Evolutionary conservation across 805 yeast genomes (phyloP).

Genomic region (Candida quercuum): DNA sequence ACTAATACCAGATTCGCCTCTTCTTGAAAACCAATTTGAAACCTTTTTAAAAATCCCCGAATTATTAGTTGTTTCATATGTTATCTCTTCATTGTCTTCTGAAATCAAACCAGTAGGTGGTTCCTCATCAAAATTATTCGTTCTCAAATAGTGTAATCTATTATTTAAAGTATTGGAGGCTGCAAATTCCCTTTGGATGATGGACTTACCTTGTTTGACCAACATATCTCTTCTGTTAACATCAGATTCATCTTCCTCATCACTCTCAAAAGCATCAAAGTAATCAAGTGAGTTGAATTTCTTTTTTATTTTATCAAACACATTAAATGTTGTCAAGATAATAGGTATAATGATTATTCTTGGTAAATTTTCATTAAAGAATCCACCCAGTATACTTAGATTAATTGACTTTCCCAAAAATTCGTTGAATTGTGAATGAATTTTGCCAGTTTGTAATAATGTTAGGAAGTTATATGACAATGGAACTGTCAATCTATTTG

Average conservation of each 20-base stretch:
- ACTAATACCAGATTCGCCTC: neutral
- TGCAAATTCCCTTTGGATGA: constrained; percentile 20
- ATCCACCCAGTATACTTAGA: constrained; percentile 65
- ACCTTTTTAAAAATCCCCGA: neutral
- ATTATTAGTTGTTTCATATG: neutral
- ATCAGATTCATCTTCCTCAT: constrained; percentile 30
- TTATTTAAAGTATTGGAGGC: neutral
- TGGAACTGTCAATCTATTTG: constrained; percentile 79
- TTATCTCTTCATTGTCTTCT: neutral
- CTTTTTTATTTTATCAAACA: constrained; percentile 56
- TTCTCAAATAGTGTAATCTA: neutral
- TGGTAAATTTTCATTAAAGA: constrained; percentile 72
- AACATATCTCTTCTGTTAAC: constrained; percentile 10
- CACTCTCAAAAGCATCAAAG: constrained; percentile 35
- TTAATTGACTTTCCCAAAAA: constrained; percentile 75
- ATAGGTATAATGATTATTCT: constrained; percentile 70
- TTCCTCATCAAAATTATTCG: neutral
- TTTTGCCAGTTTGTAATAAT: constrained; percentile 40
- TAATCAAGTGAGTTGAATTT: constrained; percentile 20
- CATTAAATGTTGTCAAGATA: constrained; percentile 52
- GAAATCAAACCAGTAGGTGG: neutral
- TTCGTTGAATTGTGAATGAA: constrained; percentile 55
- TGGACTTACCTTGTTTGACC: constrained; percentile 21
- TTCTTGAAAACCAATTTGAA: neutral
- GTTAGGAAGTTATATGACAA: constrained; percentile 74